A percentile compares a stretch with the other conserved stretches of the same genome.
These are phyloP conservation scores for Colletotrichum melonis DNA, from an alignment of 2,329 filamentous ascomycete genomes.

Conservation along the genomic window DNA sequence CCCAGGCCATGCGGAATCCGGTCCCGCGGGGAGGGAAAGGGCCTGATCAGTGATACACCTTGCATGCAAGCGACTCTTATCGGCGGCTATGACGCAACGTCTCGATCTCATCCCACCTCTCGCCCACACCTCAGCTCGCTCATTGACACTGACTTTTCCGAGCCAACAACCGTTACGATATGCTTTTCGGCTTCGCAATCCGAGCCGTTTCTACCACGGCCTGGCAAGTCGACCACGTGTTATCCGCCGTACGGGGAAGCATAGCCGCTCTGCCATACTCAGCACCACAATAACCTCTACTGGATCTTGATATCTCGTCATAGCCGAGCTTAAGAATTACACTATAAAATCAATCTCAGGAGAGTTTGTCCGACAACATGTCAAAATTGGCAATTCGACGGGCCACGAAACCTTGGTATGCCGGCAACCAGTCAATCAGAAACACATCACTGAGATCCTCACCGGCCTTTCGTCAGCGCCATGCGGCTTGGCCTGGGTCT, in stretches of 20 bases:
- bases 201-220: background rate
- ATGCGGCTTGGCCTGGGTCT: slow-evolving; percentile 2
- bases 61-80: slow-evolving; percentile 35
- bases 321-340: slow-evolving; percentile 2
- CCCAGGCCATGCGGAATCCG: slow-evolving; percentile 6
- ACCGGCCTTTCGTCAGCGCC: background rate
- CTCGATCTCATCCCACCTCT: slow-evolving; percentile 26
- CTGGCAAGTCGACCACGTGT: background rate
- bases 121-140: slow-evolving; percentile 5
- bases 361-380: background rate
- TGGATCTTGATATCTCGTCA: slow-evolving; percentile 1
- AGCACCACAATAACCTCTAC: background rate
- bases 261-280: background rate
- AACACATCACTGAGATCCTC: background rate
- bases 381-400: background rate
- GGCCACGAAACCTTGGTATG: background rate
- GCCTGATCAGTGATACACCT: slow-evolving; percentile 9
- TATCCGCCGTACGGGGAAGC: background rate
- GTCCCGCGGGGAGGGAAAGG: slow-evolving; percentile 18
- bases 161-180: background rate
- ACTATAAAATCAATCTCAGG: background rate
- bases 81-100: slow-evolving; percentile 33
- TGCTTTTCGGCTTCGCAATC: slow-evolving; percentile 8
- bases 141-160: background rate
- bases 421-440: background rate